These are phyloP conservation scores for Porpolomopsis calyptriformis DNA, from an alignment of 768 basidiomycete genomes.

Conservation along the genomic window DNA sequence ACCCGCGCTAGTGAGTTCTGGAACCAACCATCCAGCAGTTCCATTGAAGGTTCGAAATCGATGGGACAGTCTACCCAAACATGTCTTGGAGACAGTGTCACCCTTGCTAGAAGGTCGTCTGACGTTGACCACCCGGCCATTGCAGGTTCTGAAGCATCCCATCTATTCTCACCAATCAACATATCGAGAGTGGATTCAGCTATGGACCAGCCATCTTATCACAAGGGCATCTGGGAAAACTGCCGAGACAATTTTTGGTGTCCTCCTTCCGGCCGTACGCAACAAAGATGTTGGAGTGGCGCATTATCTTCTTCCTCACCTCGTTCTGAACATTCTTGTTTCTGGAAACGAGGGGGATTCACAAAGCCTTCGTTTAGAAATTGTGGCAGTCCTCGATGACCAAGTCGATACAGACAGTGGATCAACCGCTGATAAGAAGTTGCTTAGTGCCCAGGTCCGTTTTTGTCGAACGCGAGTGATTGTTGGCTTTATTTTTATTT, in stretches of 20 bases:
- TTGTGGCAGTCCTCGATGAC: slow-evolving; percentile 75
- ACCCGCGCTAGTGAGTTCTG: slow-evolving; percentile 53
- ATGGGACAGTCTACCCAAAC: slow-evolving; percentile 74
- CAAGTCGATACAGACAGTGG: slow-evolving; percentile 57
- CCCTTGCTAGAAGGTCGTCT: slow-evolving; percentile 71
- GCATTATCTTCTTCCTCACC: slow-evolving; percentile 80
- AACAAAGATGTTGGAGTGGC: slow-evolving; percentile 94
- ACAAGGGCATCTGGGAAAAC: slow-evolving; percentile 43
- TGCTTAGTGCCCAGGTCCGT: slow-evolving; percentile 87
- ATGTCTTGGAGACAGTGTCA: slow-evolving; percentile 75
- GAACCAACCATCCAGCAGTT: slow-evolving; percentile 34
- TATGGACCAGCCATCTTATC: slow-evolving; percentile 80
- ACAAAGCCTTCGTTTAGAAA: slow-evolving; percentile 59
- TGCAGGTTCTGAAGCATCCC: slow-evolving; percentile 44
- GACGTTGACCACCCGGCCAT: slow-evolving; percentile 35
- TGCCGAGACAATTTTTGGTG: slow-evolving; percentile 63
- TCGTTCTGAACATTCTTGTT: slow-evolving; percentile 77
- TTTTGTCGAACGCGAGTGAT: neutral
- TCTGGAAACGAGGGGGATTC: slow-evolving; percentile 57
- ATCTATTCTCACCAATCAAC: slow-evolving; percentile 70
- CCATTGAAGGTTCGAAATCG: slow-evolving; percentile 57
- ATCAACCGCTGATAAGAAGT: slow-evolving; percentile 65
- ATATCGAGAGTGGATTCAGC: slow-evolving; percentile 93
- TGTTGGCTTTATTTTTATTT: slow-evolving; percentile 1
- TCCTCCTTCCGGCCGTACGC: slow-evolving; percentile 67